Base-by-base conservation (phyloP, 2,329 filamentous ascomycete species). In the Aspergillus sp. region DNA sequence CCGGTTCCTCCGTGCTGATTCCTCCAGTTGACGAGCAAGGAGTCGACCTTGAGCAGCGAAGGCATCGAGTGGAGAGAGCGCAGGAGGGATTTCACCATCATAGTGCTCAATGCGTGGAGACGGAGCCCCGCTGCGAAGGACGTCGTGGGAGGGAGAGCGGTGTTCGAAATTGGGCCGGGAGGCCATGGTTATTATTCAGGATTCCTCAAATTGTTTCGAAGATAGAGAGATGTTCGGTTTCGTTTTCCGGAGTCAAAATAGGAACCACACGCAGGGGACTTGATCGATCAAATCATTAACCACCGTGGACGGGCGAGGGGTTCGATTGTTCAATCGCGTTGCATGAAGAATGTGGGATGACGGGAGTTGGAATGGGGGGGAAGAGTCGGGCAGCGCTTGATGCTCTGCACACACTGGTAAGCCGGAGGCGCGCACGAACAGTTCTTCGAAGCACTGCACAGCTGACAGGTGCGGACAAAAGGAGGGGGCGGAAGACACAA, bases 11-110 rank as follows among this genome's bases (percentile, higher is more conserved):
- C 86, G 88, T 70, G 86, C 85, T 64, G 86, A 88, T 67, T 95
- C 89, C 75, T 96, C 89, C 62, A 99, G 86, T 77, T 96, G 90
- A 77, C 87, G 90, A 41, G 92, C 92, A 54, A 99, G 84, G 68
- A 96, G 80, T 60, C 94, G 89, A 69, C 93, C 96, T 73, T 98
- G 94, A 63, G 94, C 84, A 21, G 94, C 94, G 73, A 99, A 96
- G 51, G 94, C 94, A 82, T 99, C 95, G 65, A 99, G 85, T 10
- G 95, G 95, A 7, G 95, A 98, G 59, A 98, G 83, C 55, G 95
- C 90, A 5, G 95, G 95, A 19, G 95, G 94, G 1, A 77, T 64
- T 64, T 94, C 90, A 63, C 91, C 91, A 59, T 90, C 89, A 59
- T 90, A 83, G 75, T 92, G 89, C 63, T 78, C 74, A 61, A 92